A percentile compares a stretch with the other conserved stretches of the same genome.
These are phyloP conservation scores for Rosa persica DNA, from an alignment of 306 rosid species.

Conservation along the genomic window DNA sequence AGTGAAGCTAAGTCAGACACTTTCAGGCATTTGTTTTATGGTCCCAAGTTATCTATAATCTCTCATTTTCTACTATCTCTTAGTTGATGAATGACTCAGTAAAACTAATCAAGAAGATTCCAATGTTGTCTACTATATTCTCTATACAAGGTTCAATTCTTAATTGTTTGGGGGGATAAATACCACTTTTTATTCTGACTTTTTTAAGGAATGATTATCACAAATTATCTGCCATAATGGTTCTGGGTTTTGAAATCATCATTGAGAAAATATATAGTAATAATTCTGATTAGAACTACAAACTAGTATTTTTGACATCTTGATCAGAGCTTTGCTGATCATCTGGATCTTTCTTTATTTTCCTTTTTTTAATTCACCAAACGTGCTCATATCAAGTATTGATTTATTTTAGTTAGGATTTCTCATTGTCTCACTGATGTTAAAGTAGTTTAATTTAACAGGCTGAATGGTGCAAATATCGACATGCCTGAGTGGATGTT, in stretches of 20 bases:
- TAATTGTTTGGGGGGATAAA: not conserved
- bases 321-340: conserved; percentile 5
- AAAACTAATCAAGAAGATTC: too few species aligned
- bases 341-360: conserved; percentile 13
- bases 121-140: too few species aligned
- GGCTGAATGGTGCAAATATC: conserved; percentile 89
- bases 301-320: conserved; percentile 2
- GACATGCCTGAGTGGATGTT: conserved; percentile 90
- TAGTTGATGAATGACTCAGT: not conserved
- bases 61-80: not conserved
- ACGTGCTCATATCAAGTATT: conserved; percentile 24
- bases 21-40: not conserved
- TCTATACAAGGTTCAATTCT: not conserved
- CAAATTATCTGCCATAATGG: not conserved
- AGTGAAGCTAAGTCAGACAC: not conserved
- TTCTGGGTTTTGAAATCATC: not conserved
- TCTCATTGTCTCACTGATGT: conserved; percentile 23
- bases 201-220: not conserved
- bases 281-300: not conserved
- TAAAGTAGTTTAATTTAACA: conserved; percentile 43
- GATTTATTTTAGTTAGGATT: not conserved
- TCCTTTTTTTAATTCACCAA: not conserved
- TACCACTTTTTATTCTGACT: not conserved
- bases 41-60: not conserved
- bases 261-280: not conserved